These are phyloP conservation scores for Boletus bicolor DNA, from an alignment of 768 basidiomycete species.

Conservation along the genomic window DNA sequence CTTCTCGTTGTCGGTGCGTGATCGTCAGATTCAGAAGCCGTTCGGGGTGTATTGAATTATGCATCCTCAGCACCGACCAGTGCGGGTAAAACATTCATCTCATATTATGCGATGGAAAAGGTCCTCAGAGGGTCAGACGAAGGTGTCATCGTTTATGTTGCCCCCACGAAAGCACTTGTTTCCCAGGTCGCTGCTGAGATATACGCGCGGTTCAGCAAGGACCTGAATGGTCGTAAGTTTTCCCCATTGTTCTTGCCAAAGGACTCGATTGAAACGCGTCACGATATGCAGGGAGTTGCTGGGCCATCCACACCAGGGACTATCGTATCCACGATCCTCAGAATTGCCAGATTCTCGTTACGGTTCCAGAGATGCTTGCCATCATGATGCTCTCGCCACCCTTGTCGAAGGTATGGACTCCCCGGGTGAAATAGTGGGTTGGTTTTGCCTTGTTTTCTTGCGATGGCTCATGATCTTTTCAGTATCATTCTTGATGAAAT, in stretches of 20 bases:
- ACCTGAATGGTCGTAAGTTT: slow-evolving; percentile 43
- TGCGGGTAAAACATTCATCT: slow-evolving; percentile 76
- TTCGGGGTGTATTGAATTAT: neutral
- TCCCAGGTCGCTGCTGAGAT: slow-evolving; percentile 70
- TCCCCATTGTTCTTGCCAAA: neutral
- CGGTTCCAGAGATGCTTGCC: slow-evolving; percentile 67
- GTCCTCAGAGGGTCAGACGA: slow-evolving; percentile 60
- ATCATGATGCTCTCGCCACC: slow-evolving; percentile 69
- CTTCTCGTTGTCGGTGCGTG: slow-evolving; percentile 60
- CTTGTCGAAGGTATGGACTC: slow-evolving; percentile 58
- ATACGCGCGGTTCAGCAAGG: slow-evolving; percentile 66
- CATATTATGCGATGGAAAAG: slow-evolving; percentile 75
- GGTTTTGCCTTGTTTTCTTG: neutral
- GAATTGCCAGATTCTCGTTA: slow-evolving; percentile 70
- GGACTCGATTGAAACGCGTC: neutral
- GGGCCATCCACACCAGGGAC: slow-evolving; percentile 68
- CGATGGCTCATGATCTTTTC: neutral
- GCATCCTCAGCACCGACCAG: slow-evolving; percentile 55
- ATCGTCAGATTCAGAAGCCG: neutral
- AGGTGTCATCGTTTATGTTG: slow-evolving; percentile 68
- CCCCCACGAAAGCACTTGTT: slow-evolving; percentile 74
- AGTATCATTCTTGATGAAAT: slow-evolving; percentile 61
- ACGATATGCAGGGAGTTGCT: slow-evolving; percentile 45
- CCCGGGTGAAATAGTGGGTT: slow-evolving; percentile 55
- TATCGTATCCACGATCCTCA: slow-evolving; percentile 59